Evolutionary conservation across 495 filamentous ascomycete species (phyloP).

Genomic region (Penicillium samsonianum): DNA sequence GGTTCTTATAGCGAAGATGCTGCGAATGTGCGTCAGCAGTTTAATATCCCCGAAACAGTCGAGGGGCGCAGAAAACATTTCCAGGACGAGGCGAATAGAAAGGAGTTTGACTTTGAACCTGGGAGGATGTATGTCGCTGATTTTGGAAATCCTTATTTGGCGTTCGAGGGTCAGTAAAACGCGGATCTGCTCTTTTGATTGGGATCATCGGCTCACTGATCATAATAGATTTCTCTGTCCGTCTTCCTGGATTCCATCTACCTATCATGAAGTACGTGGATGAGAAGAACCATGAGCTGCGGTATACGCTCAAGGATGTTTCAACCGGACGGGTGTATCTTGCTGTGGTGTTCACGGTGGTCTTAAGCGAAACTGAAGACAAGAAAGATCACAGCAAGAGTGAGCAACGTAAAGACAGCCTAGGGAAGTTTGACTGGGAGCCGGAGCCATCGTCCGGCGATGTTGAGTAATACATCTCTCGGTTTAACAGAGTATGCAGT

Average conservation of each 20-base stretch:
- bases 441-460: slow-evolving; percentile 22
- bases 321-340: slow-evolving; percentile 69
- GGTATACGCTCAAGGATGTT: slow-evolving; percentile 84
- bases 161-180: slow-evolving; percentile 64
- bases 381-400: slow-evolving; percentile 10
- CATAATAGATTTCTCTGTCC: slow-evolving; percentile 67
- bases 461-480: slow-evolving; percentile 22
- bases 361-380: slow-evolving; percentile 34
- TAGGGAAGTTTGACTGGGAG: slow-evolving; percentile 33
- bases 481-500: not conserved
- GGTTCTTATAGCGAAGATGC: slow-evolving; percentile 65
- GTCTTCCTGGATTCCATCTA: slow-evolving; percentile 75
- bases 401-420: slow-evolving; percentile 11
- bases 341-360: slow-evolving; percentile 75
- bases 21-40: slow-evolving; percentile 42
- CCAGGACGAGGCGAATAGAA: slow-evolving; percentile 45
- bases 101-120: slow-evolving; percentile 57
- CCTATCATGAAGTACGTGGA: slow-evolving; percentile 81
- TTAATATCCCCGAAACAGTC: slow-evolving; percentile 54
- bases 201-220: not conserved
- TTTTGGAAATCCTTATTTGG: slow-evolving; percentile 91
- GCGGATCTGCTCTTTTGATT: slow-evolving; percentile 4
- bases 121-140: slow-evolving; percentile 70
- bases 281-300: slow-evolving; percentile 72
- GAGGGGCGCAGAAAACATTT: slow-evolving; percentile 66